Conservation (phyloP, 495 filamentous ascomycete genomes). For the Penicillium alfredii region DNA sequence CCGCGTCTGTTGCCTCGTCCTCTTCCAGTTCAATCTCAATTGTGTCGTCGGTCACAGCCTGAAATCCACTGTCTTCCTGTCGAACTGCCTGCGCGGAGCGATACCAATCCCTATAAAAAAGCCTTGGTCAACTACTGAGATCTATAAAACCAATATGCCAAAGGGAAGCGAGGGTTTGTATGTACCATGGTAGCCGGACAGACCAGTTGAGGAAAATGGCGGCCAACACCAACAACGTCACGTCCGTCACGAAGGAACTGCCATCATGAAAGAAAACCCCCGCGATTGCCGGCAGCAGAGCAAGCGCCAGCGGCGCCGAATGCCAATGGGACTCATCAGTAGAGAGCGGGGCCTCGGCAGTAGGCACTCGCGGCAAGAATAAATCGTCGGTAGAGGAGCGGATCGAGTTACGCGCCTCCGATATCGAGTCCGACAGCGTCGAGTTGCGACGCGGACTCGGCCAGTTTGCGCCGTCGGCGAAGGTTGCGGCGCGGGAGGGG, state of each 20-base stretch:
- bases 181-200: conserved; percentile 80
- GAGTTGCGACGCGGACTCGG: conserved; percentile 62
- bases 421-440: conserved; percentile 64
- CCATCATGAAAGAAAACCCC: conserved; percentile 84
- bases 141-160: no score
- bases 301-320: conserved; percentile 71
- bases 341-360: conserved; percentile 15
- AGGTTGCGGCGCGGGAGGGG: conserved; percentile 36
- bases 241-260: conserved; percentile 72
- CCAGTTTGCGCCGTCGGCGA: conserved; percentile 26
- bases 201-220: conserved; percentile 93
- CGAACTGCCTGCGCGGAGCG: conserved; percentile 64
- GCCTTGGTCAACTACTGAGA: no score
- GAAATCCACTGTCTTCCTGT: conserved; percentile 40
- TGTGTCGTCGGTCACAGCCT: conserved; percentile 36
- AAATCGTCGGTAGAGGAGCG: conserved; percentile 68
- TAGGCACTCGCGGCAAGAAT: conserved; percentile 53
- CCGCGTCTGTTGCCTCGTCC: conserved; percentile 6
- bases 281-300: conserved; percentile 75
- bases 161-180: neutral
- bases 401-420: conserved; percentile 60
- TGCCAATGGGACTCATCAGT: conserved; percentile 63
- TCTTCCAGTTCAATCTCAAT: conserved; percentile 35
- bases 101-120: conserved; percentile 97
- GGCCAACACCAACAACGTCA: conserved; percentile 70